Evolutionary conservation across 805 yeast genomes (phyloP).

Genomic region (Clavispora fructus): DNA sequence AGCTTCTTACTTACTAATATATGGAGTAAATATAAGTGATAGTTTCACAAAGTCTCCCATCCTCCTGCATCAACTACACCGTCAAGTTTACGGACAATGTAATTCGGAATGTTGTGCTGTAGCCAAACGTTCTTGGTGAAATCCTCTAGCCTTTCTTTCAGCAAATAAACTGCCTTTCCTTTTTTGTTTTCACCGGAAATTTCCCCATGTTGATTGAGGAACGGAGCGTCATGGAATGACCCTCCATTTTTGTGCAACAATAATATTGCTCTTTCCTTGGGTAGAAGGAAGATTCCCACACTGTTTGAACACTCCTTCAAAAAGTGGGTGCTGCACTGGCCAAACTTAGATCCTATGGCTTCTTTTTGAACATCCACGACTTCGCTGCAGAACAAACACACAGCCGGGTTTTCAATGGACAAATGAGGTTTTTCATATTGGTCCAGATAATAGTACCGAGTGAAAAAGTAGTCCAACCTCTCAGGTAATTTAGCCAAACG

Average conservation of each 20-base stretch:
- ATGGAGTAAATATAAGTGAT: not conserved
- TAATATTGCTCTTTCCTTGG: conserved; percentile 61
- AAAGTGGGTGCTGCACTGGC: conserved; percentile 77
- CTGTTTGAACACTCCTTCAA: conserved; percentile 57
- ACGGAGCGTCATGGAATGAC: conserved; percentile 79
- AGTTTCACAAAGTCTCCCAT: conserved; percentile 72
- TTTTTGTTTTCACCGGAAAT: conserved; percentile 67
- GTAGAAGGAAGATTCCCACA: conserved; percentile 68
- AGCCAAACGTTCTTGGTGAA: conserved; percentile 69
- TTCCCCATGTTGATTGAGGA: conserved; percentile 82
- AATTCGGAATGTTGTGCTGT: conserved; percentile 70
- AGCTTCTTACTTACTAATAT: not conserved
- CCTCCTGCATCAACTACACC: conserved; percentile 84
- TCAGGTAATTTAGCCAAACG: conserved; percentile 59
- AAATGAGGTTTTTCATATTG: conserved; percentile 34
- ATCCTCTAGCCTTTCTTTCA: conserved; percentile 56
- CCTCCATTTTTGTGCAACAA: conserved; percentile 73
- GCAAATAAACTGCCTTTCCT: conserved; percentile 66
- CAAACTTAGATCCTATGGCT: conserved; percentile 50
- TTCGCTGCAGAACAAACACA: conserved; percentile 79
- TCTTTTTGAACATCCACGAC: conserved; percentile 62
- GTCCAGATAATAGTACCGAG: conserved; percentile 47
- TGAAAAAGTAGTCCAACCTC: conserved; percentile 64
- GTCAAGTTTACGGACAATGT: conserved; percentile 75
- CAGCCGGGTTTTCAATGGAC: conserved; percentile 64